Conservation (phyloP, 2,329 filamentous ascomycete species). For the Aspergillus glaucus region DNA sequence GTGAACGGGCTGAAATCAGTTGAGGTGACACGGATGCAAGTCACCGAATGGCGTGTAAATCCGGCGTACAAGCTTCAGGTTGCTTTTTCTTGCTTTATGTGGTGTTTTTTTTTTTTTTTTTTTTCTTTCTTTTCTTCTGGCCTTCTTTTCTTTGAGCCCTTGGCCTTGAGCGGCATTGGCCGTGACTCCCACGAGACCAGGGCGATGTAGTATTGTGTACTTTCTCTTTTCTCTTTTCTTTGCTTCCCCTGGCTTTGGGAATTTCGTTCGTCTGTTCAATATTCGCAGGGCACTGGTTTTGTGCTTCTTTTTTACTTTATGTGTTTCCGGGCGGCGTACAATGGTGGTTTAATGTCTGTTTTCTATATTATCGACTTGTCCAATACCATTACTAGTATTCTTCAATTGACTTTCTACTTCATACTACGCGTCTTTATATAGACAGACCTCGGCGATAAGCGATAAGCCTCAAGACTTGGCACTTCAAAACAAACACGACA, state of each 20-base stretch:
- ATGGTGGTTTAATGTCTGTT: slow-evolving; percentile 10
- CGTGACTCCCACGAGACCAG: background rate
- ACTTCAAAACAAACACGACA: slow-evolving; percentile 18
- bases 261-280: slow-evolving; percentile 14
- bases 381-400: background rate
- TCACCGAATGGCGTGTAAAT: slow-evolving; percentile 24
- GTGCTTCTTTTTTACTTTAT: slow-evolving; percentile 3
- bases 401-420: background rate
- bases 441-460: background rate
- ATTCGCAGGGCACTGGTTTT: slow-evolving; percentile 10
- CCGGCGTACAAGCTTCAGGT: slow-evolving; percentile 24
- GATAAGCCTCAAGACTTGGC: slow-evolving; percentile 10
- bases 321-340: slow-evolving; percentile 12
- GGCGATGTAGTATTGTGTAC: slow-evolving; percentile 8
- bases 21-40: slow-evolving; percentile 21
- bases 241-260: slow-evolving; percentile 1
- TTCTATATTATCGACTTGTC: background rate
- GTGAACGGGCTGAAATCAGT: slow-evolving; percentile 24
- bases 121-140: slow-evolving; percentile 12
- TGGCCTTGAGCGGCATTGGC: slow-evolving; percentile 2
- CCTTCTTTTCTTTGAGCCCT: background rate
- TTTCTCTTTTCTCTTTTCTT: slow-evolving; percentile 3
- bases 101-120: slow-evolving; percentile 10
- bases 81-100: slow-evolving; percentile 18
- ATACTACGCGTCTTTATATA: background rate